Evolutionary conservation across 1,139 yeast genomes (phyloP), one percentile per base, ranked within the genome.

Genomic region (Scheffersomyces segobiensis): DNA sequence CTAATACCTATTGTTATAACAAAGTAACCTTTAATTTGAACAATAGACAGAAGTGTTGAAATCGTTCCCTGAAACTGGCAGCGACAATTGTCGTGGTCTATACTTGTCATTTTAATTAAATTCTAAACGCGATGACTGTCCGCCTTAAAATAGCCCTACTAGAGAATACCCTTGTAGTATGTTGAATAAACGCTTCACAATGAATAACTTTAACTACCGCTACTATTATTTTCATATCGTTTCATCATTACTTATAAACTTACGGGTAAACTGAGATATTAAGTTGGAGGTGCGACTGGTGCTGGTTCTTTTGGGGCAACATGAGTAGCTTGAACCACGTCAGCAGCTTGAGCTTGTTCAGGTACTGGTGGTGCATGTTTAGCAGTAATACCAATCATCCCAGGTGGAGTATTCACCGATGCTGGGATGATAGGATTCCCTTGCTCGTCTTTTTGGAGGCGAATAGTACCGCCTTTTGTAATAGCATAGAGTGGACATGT

Each of bases 401-500:
- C 42, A 2, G 42, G 42, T 12, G 42, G 42, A 32, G 12, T 20
- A 48, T 20, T 20, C 26, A 48, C n/a, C n/a, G 50, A 20, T 6
- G 50, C 26, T 20, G 50, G 50, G 26, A 48, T 48, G 6, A 48
- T 48, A 20, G 50, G 50, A n/a, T 48, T 48, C 5, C 50, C 50
- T 14, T 48, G 21, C 7, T 48, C 50, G 26, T 48, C 50, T 24
- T 48, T 48, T n/a, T 48, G 21, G 26, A 48, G 26, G 5, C 26
- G 50, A 14, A 48, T n/a, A 48, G 50, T 48, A 5, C 73, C 75
- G 0, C 75, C 74, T 54, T 68, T 67, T 7, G 80, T 74, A 60
- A 78, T 81, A 54, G 68, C 64, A 63, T 77, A 93, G 82, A 93
- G 81, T n/a, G 98, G 98, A 74, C 98, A 93, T 0, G 91, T 77